Percentiles rank a stretch among this genome's conserved stretches.
Evolutionary conservation across 1,284 basidiomycete species (phyloP).

Genomic region (Limonomyces culmigenus): DNA sequence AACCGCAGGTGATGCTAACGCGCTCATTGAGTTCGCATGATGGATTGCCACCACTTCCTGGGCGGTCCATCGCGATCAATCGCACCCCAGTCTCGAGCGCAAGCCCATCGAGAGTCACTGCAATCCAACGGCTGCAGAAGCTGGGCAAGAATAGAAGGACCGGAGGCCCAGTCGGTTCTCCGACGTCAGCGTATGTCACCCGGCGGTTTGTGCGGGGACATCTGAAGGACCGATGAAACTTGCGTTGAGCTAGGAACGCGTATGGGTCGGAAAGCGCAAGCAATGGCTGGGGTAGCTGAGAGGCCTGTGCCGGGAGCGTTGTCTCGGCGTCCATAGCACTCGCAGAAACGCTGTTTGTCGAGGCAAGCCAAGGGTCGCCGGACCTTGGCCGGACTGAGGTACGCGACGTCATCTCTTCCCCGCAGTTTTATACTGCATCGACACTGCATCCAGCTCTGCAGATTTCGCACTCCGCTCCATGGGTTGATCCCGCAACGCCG

Average conservation of each 20-base stretch:
- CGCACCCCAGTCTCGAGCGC: background rate
- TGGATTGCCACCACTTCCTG: background rate
- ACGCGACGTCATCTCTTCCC: too few species aligned
- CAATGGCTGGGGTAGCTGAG: too few species aligned
- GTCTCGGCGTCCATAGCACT: too few species aligned
- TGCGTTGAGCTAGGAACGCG: background rate
- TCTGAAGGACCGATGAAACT: background rate
- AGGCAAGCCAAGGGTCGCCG: too few species aligned
- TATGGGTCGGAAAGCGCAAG: background rate
- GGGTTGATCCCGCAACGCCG: too few species aligned
- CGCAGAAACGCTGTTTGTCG: too few species aligned
- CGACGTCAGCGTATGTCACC: background rate
- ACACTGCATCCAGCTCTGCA: too few species aligned
- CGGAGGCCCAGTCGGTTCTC: background rate
- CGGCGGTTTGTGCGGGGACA: background rate
- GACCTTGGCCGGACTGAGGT: too few species aligned
- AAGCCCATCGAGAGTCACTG: background rate
- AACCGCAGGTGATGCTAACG: background rate
- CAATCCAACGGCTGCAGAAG: background rate
- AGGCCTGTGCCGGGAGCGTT: too few species aligned
- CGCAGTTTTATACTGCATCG: too few species aligned
- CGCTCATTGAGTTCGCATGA: background rate
- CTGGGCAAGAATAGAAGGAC: background rate
- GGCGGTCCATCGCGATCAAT: background rate
- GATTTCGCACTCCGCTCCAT: too few species aligned